Conservation (phyloP, 306 rosid species). For the Canavalia gladiata region DNA sequence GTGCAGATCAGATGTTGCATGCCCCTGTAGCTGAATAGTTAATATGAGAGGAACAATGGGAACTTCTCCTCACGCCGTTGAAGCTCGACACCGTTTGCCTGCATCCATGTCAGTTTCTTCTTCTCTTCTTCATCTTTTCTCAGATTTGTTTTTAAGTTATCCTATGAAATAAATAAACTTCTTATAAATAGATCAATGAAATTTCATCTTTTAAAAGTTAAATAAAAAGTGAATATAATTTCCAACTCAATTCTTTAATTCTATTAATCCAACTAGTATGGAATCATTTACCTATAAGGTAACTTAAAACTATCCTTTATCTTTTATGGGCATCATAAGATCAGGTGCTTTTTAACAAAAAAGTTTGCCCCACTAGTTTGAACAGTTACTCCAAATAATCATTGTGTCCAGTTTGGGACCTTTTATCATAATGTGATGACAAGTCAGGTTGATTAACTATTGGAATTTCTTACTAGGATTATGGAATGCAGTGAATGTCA, state of each 20-base stretch:
- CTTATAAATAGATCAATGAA: too few species aligned
- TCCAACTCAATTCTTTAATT: too few species aligned
- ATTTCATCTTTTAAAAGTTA: too few species aligned
- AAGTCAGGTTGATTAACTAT: background rate
- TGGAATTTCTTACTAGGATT: background rate
- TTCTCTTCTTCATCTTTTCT: background rate
- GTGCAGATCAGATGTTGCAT: conserved; percentile 60
- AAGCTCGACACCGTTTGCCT: conserved; percentile 74
- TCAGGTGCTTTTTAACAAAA: background rate
- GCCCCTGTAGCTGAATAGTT: conserved; percentile 44
- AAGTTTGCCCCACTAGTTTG: background rate
- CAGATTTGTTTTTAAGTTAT: background rate
- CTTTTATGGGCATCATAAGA: background rate
- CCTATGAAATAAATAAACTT: too few species aligned
- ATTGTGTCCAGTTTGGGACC: background rate
- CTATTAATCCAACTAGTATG: too few species aligned
- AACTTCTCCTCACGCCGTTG: conserved; percentile 66
- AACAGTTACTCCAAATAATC: conserved; percentile 14
- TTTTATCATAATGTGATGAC: background rate
- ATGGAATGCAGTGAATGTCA: background rate
- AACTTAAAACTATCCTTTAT: too few species aligned
- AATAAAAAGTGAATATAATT: too few species aligned
- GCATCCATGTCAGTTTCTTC: conserved; percentile 72
- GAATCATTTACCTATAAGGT: too few species aligned
- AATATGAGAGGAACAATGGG: conserved; percentile 75